These are phyloP conservation scores for Herpotrichia juniperi DNA, from an alignment of 2,329 filamentous ascomycete genomes.

Conservation along the genomic window DNA sequence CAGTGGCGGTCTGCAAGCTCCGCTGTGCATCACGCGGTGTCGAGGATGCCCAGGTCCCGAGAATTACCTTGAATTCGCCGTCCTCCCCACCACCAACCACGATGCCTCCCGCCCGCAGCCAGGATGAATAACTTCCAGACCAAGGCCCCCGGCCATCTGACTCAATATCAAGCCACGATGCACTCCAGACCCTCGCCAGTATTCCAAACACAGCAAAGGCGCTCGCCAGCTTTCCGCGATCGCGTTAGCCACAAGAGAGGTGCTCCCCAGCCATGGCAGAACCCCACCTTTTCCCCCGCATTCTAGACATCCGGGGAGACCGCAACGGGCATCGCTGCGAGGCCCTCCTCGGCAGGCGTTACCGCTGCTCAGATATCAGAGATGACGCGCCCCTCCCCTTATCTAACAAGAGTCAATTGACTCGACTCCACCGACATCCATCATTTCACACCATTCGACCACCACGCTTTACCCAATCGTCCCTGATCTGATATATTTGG, in stretches of 20 bases:
- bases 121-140: neutral
- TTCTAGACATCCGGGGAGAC: constrained; percentile 7
- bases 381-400: neutral
- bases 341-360: constrained; percentile 7
- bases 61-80: neutral
- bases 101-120: neutral
- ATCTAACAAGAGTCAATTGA: constrained; percentile 3
- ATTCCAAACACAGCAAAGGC: constrained; percentile 12
- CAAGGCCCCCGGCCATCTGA: neutral
- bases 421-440: constrained; percentile 9
- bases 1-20: neutral
- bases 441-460: neutral
- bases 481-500: neutral
- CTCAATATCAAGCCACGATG: neutral
- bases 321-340: neutral
- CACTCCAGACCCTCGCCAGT: constrained; percentile 1
- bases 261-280: constrained; percentile 11
- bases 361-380: constrained; percentile 1
- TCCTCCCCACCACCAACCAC: neutral
- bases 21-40: neutral
- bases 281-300: constrained; percentile 33
- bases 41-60: neutral
- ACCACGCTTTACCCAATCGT: neutral
- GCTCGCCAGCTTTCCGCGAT: neutral
- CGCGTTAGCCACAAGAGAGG: neutral